A percentile compares a stretch with the other conserved stretches of the same genome.
phyloP scores from a whole-genome alignment of 768 basidiomycete species.

The Lentinula edodes region DNA sequence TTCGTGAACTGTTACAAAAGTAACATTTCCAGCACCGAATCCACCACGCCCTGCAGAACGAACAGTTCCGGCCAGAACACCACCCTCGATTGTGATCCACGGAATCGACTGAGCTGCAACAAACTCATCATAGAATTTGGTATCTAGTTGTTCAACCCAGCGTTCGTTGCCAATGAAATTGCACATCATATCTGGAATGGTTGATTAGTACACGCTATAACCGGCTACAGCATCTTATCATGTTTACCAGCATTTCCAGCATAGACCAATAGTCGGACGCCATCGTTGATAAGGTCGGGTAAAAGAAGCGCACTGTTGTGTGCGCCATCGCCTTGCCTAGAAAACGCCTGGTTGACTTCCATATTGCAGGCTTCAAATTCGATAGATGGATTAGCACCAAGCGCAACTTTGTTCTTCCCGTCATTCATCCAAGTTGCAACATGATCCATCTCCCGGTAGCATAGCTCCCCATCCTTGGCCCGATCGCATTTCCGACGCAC shows the following conservation, averaged over 20 bases:
- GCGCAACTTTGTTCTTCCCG: constrained; percentile 66
- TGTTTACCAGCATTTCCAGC: constrained; percentile 74
- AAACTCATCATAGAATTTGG: constrained; percentile 60
- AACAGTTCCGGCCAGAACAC: constrained; percentile 60
- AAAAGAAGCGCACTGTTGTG: constrained; percentile 77
- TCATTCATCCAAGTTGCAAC: constrained; percentile 87
- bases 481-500: constrained; percentile 73
- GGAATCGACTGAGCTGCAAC: constrained; percentile 37
- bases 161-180: constrained; percentile 80
- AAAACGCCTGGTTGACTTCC: constrained; percentile 78
- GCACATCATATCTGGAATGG: constrained; percentile 71
- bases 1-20: constrained; percentile 71
- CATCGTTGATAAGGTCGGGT: constrained; percentile 75
- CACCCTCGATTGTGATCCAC: constrained; percentile 50
- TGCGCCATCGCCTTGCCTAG: constrained; percentile 79
- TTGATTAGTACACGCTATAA: background rate
- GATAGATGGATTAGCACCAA: constrained; percentile 60
- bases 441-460: constrained; percentile 73
- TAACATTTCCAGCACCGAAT: constrained; percentile 74
- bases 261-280: constrained; percentile 82
- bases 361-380: constrained; percentile 71
- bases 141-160: constrained; percentile 65
- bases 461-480: constrained; percentile 61
- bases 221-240: constrained; percentile 5
- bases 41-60: constrained; percentile 63